Evolutionary conservation across 345 rosid genomes (phyloP).

Genomic region (Citropsis articulata): DNA sequence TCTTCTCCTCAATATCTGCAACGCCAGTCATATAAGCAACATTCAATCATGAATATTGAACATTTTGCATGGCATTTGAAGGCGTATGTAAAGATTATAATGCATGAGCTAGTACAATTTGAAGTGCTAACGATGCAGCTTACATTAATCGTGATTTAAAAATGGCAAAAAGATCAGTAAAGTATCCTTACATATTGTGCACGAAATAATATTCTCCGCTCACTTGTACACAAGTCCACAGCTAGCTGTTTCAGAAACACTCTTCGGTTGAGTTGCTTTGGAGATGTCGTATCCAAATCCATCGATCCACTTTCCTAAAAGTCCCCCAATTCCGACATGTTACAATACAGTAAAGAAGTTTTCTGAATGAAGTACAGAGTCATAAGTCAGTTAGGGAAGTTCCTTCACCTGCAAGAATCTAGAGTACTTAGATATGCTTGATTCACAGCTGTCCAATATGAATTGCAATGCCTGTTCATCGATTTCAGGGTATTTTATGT

Average conservation of each 20-base stretch:
- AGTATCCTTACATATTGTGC: slow-evolving; percentile 73
- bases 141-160: background rate
- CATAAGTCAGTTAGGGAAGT: background rate
- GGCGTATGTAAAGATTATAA: background rate
- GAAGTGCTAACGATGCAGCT: background rate
- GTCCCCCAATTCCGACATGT: background rate
- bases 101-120: background rate
- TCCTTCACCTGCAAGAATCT: slow-evolving; percentile 75
- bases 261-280: slow-evolving; percentile 82
- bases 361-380: background rate
- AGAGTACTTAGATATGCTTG: slow-evolving; percentile 84
- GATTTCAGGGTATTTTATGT: slow-evolving; percentile 59
- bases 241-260: slow-evolving; percentile 91
- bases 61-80: background rate
- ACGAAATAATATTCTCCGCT: slow-evolving; percentile 80
- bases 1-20: slow-evolving; percentile 85
- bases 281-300: slow-evolving; percentile 95
- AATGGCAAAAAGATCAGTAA: background rate
- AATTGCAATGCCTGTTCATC: slow-evolving; percentile 79
- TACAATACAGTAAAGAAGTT: background rate
- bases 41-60: background rate
- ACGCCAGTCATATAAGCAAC: background rate
- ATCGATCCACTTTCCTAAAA: slow-evolving; percentile 82
- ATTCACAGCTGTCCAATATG: slow-evolving; percentile 72
- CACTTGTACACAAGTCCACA: slow-evolving; percentile 85